Evolutionary conservation across 805 yeast species (phyloP).

Genomic region (Metschnikowia santaceciliae): DNA sequence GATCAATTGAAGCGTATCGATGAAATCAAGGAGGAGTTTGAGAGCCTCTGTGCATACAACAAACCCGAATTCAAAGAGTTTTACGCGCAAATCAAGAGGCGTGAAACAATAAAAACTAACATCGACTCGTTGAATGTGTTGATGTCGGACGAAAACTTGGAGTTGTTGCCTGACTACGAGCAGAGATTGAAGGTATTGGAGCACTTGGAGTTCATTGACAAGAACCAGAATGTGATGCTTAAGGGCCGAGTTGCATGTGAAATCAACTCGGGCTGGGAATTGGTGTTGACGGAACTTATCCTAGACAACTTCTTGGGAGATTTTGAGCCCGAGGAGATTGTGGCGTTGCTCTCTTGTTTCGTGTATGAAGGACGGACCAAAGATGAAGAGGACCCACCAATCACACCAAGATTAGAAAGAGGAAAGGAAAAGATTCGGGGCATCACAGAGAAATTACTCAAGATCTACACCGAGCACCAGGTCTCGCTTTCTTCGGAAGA

Average conservation of each 20-base stretch:
- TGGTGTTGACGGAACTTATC: constrained; percentile 81
- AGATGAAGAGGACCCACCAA: constrained; percentile 57
- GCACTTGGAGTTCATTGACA: constrained; percentile 77
- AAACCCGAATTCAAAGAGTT: constrained; percentile 45
- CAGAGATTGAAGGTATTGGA: constrained; percentile 77
- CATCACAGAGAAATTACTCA: constrained; percentile 60
- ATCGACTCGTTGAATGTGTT: constrained; percentile 55
- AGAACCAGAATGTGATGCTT: constrained; percentile 67
- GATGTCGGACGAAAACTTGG: constrained; percentile 84
- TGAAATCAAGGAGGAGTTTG: constrained; percentile 27
- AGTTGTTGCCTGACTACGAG: constrained; percentile 88
- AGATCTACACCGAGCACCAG: constrained; percentile 61
- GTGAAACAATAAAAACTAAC: constrained; percentile 42
- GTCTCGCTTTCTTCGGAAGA: constrained; percentile 81
- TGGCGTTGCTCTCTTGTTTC: constrained; percentile 87
- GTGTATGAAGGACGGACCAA: constrained; percentile 83
- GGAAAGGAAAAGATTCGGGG: constrained; percentile 65
- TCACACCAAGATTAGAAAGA: constrained; percentile 75
- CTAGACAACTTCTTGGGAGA: constrained; percentile 90
- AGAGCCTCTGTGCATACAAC: constrained; percentile 21
- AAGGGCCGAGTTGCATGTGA: constrained; percentile 96
- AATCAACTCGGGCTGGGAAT: constrained; percentile 85
- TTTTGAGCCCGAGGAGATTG: constrained; percentile 93
- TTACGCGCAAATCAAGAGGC: constrained; percentile 43
- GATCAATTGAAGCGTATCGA: constrained; percentile 37